These are phyloP conservation scores for Pascua guehoae DNA, from an alignment of 1,284 basidiomycete genomes.

Conservation along the genomic window DNA sequence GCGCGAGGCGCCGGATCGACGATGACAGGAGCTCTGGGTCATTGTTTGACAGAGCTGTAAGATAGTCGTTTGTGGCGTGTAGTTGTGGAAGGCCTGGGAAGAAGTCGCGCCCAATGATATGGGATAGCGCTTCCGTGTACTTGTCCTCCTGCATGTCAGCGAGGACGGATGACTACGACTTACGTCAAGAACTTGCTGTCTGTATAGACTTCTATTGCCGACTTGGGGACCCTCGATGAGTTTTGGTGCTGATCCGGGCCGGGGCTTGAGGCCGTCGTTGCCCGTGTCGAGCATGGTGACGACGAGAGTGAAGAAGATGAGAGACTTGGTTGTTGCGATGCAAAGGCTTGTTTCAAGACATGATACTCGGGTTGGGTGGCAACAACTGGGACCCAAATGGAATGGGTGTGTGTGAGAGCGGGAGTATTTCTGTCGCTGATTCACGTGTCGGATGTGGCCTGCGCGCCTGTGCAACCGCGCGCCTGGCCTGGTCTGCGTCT, in stretches of 20 bases:
- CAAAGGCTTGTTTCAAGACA: no score
- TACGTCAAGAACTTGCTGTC: slow-evolving; percentile 43
- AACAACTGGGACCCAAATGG: no score
- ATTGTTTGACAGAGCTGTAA: slow-evolving; percentile 68
- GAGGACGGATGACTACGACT: slow-evolving; percentile 9
- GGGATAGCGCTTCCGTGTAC: slow-evolving; percentile 85
- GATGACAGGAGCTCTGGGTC: slow-evolving; percentile 69
- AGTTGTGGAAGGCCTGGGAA: slow-evolving; percentile 86
- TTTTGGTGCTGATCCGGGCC: slow-evolving; percentile 28
- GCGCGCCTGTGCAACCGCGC: no score
- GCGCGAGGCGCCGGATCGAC: slow-evolving; percentile 67
- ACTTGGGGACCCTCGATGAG: slow-evolving; percentile 32
- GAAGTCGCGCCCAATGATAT: slow-evolving; percentile 95
- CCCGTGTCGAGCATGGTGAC: background rate
- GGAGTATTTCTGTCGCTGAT: no score
- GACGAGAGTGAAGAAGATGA: no score
- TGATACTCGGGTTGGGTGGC: no score
- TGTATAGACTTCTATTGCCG: slow-evolving; percentile 40
- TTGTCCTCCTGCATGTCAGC: slow-evolving; percentile 66
- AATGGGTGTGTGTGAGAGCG: no score
- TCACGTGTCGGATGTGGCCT: no score
- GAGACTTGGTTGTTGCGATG: no score
- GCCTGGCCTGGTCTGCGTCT: no score
- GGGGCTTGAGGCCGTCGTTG: slow-evolving; percentile 27
- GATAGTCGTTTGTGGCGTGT: slow-evolving; percentile 78